These are phyloP conservation scores for Fusarium compactum DNA, from an alignment of 2,329 filamentous ascomycete genomes.

Conservation along the genomic window DNA sequence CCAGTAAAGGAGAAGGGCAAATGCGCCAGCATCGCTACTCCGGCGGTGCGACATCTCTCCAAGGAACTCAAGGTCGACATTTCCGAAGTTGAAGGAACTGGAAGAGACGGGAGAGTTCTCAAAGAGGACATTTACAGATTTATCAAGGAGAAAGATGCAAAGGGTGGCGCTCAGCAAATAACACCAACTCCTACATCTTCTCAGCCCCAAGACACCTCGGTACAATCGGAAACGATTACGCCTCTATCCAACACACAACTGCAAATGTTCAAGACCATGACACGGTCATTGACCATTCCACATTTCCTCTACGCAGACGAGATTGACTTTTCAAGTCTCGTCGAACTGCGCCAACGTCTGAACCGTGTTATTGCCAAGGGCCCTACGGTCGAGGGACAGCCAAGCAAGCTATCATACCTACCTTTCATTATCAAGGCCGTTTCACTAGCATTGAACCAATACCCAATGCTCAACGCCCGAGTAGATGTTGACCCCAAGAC, in stretches of 20 bases:
- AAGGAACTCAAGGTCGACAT: conserved; percentile 86
- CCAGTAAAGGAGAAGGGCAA: conserved; percentile 64
- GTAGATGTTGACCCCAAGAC: conserved; percentile 71
- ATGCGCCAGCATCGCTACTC: conserved; percentile 84
- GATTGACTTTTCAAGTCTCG: conserved; percentile 82
- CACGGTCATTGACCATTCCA: conserved; percentile 87
- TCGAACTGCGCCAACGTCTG: conserved; percentile 77
- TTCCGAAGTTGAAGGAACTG: conserved; percentile 81
- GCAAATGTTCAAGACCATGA: conserved; percentile 99
- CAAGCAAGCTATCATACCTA: conserved; percentile 84
- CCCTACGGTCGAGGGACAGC: conserved; percentile 59
- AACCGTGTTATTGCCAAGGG: conserved; percentile 70
- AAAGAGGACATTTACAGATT: conserved; percentile 92
- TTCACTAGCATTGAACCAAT: conserved; percentile 83
- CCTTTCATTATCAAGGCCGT: conserved; percentile 97
- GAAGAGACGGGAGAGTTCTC: conserved; percentile 88
- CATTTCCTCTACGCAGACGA: conserved; percentile 97
- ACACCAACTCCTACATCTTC: conserved; percentile 41
- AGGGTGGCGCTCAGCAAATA: conserved; percentile 38
- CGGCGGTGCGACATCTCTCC: conserved; percentile 88
- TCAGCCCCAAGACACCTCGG: conserved; percentile 48
- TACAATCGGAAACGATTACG: conserved; percentile 75
- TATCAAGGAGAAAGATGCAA: conserved; percentile 65
- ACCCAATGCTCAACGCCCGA: conserved; percentile 88
- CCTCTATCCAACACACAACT: conserved; percentile 82